Evolutionary conservation across 2,329 filamentous ascomycete genomes (phyloP), one percentile per base, ranked within the genome.

Genomic region (Exophiala dermatitidis): DNA sequence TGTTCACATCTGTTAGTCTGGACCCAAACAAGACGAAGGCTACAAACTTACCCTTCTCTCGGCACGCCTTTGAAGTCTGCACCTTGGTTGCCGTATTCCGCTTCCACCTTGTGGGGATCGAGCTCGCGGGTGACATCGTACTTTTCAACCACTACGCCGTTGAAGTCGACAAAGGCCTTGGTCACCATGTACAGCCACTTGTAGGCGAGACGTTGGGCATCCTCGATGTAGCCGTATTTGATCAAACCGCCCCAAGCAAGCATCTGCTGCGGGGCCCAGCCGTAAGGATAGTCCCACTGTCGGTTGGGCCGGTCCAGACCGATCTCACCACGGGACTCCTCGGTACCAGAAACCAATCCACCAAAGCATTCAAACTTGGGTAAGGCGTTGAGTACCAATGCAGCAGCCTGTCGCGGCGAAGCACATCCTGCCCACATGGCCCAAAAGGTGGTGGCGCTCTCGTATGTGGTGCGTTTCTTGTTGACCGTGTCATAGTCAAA

Each of bases 141-240:
- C 74, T 98, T 98, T 72, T 98, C 93, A 4, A 97, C 93, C 1
- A 98, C 91, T 5, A 96, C 90, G 37, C 93, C 93, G 67, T 97
- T 97, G 77, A 91, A 97, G 69, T 98, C 91, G 56, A 96, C 90
- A 73, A 97, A 97, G 0, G 93, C 90, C 72, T 95, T 96, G 54
- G 89, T 96, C 65, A 96, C 90, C 91, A 97, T 97, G 69, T 90
- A 95, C 49, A 96, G 74, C 93, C 93, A 98, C 71, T 93, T 90
- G 72, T 98, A 98, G 0, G 89, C 87, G 60, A 98, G 73, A 33
- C 90, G 79, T 72, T 95, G 87, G 1, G 90, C 90, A 57, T 96
- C 90, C 28, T 91, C 87, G 30, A 85, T 83, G 68, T 95, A 97
- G 50, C 90, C 90, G 67, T 97, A 98, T 12, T 90, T 85, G 64